Evolutionary conservation across 2,329 filamentous ascomycete genomes (phyloP).

Genomic region (Penicillium frequentans): DNA sequence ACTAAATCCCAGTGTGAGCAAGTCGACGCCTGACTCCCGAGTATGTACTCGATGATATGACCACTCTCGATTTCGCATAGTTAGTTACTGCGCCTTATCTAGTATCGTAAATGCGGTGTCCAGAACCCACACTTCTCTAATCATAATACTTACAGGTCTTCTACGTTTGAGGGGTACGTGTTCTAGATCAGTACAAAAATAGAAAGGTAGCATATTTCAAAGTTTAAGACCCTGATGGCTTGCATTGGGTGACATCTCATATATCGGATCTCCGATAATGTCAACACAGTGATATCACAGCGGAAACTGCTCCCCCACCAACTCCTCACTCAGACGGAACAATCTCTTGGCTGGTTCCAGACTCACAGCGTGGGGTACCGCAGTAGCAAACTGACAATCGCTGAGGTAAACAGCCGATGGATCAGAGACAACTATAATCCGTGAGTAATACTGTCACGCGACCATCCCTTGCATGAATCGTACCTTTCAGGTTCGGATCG

Average conservation of each 20-base stretch:
- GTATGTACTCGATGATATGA: too few species aligned
- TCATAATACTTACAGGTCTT: background rate
- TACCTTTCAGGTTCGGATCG: slow-evolving; percentile 39
- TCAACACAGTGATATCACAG: slow-evolving; percentile 5
- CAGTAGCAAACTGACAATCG: slow-evolving; percentile 34
- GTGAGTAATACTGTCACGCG: background rate
- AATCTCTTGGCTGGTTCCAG: slow-evolving; percentile 38
- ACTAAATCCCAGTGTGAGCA: too few species aligned
- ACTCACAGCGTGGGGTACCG: slow-evolving; percentile 36
- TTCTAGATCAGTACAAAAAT: too few species aligned
- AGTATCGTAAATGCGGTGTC: too few species aligned
- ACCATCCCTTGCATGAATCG: background rate
- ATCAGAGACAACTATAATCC: slow-evolving; percentile 8
- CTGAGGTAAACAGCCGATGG: slow-evolving; percentile 29
- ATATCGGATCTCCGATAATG: slow-evolving; percentile 5
- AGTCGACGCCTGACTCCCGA: too few species aligned
- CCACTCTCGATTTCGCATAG: too few species aligned
- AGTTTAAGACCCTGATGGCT: background rate
- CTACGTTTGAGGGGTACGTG: too few species aligned
- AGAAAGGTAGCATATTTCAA: too few species aligned
- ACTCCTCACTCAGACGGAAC: slow-evolving; percentile 40
- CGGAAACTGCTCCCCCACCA: slow-evolving; percentile 40
- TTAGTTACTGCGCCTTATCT: too few species aligned
- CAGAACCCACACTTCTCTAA: too few species aligned
- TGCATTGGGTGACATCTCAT: background rate